These are phyloP conservation scores for Mycena capillaripes DNA, from an alignment of 768 basidiomycete genomes.

Conservation along the genomic window DNA sequence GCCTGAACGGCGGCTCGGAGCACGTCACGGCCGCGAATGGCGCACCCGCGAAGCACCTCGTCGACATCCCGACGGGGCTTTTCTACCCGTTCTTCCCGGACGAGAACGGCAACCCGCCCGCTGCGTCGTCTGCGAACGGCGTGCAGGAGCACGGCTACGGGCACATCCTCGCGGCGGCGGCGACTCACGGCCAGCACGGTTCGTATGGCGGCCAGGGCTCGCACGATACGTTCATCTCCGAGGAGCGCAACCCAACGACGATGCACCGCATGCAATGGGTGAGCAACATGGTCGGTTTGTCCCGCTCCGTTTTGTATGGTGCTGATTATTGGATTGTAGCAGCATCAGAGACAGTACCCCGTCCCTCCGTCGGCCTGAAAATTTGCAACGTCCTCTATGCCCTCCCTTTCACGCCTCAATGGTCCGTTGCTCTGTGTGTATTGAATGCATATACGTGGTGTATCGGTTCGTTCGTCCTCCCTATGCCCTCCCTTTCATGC, in stretches of 20 bases:
- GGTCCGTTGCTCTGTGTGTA: constrained; percentile 10
- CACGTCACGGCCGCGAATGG: constrained; percentile 33
- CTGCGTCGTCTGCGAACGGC: constrained; percentile 35
- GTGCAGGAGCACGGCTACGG: constrained; percentile 58
- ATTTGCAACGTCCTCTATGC: neutral
- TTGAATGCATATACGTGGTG: constrained; percentile 8
- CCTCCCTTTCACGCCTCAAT: neutral
- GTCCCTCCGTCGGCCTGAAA: constrained; percentile 40
- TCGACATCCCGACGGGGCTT: constrained; percentile 75
- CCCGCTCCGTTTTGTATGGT: neutral
- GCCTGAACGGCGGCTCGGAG: constrained; percentile 46
- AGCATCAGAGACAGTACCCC: constrained; percentile 40
- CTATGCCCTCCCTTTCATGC: constrained; percentile 15
- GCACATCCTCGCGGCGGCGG: constrained; percentile 70
- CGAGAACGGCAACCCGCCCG: constrained; percentile 41
- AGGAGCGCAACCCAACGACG: constrained; percentile 66
- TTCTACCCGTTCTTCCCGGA: constrained; percentile 89
- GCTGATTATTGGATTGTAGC: neutral
- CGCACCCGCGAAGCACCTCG: constrained; percentile 58
- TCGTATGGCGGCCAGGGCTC: constrained; percentile 68
- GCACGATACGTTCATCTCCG: constrained; percentile 77
- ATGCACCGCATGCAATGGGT: constrained; percentile 44
- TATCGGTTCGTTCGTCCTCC: neutral
- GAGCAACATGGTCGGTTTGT: constrained; percentile 53
- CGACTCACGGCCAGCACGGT: constrained; percentile 64